Conservation (phyloP, 129 eudicot genomes). For the Escallonia herrerae region DNA sequence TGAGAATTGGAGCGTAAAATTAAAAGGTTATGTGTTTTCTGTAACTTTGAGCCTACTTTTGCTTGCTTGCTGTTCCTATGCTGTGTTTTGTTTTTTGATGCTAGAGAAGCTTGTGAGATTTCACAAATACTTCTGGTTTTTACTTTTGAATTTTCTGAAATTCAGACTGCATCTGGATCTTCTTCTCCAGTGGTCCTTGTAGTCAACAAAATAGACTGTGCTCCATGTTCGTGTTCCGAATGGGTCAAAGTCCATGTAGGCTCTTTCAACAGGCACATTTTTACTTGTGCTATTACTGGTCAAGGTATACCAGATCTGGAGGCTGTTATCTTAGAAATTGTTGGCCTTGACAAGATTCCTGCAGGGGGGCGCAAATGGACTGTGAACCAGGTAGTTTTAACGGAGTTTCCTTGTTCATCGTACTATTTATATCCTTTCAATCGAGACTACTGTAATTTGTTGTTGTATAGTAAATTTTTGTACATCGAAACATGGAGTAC, state of each 20-base stretch:
- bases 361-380: slow-evolving; percentile 86
- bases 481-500: no score
- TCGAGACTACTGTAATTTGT: no score
- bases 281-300: slow-evolving; percentile 85
- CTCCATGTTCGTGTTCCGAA: slow-evolving; percentile 33
- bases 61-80: background rate
- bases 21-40: background rate
- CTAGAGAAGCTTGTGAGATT: background rate
- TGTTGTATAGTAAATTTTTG: no score
- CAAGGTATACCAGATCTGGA: slow-evolving; percentile 75
- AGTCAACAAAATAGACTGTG: slow-evolving; percentile 81
- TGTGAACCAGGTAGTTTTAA: slow-evolving; percentile 64
- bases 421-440: no score
- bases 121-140: background rate
- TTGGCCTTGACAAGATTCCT: slow-evolving; percentile 70
- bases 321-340: slow-evolving; percentile 57
- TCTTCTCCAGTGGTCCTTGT: slow-evolving; percentile 70
- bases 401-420: no score
- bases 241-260: slow-evolving; percentile 27
- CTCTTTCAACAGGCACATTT: slow-evolving; percentile 41
- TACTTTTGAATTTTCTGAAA: background rate
- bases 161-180: slow-evolving; percentile 38
- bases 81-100: background rate
- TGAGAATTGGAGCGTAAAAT: background rate
- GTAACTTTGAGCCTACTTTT: background rate